Conservation (phyloP, 176 grass and related monocot genomes). For the Dactylis glomerata region DNA sequence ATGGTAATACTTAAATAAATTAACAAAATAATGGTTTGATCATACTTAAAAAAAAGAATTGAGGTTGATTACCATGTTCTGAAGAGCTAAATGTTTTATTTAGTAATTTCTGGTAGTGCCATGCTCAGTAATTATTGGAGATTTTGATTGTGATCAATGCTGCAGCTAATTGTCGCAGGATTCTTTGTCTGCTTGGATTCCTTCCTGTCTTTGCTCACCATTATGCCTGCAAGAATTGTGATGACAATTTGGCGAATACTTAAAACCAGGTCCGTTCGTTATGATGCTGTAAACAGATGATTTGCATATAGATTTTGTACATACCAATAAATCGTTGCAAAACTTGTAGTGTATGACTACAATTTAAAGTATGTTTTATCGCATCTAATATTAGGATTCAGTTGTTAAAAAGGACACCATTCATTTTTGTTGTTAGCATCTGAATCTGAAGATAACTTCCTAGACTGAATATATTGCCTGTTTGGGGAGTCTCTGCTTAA, state of each 20-base stretch:
- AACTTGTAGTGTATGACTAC: neutral
- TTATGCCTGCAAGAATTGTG: slow-evolving; percentile 84
- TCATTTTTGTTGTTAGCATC: slow-evolving; percentile 13
- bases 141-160: slow-evolving; percentile 61
- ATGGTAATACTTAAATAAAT: neutral
- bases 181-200: slow-evolving; percentile 96
- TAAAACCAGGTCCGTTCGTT: slow-evolving; percentile 57
- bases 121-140: slow-evolving; percentile 6
- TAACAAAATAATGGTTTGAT: neutral
- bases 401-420: neutral
- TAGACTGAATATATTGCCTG: neutral
- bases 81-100: neutral
- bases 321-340: neutral
- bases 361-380: neutral
- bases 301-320: neutral
- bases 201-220: slow-evolving; percentile 85
- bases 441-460: neutral
- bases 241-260: slow-evolving; percentile 75
- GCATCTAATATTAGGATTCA: slow-evolving; percentile 3
- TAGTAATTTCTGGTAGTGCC: slow-evolving; percentile 2
- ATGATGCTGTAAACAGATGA: slow-evolving; percentile 22
- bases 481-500: slow-evolving; percentile 6
- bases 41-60: neutral
- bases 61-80: neutral
- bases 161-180: slow-evolving; percentile 86